phyloP scores from a whole-genome alignment of 1,284 basidiomycete genomes.

The Tilletia horrida region DNA sequence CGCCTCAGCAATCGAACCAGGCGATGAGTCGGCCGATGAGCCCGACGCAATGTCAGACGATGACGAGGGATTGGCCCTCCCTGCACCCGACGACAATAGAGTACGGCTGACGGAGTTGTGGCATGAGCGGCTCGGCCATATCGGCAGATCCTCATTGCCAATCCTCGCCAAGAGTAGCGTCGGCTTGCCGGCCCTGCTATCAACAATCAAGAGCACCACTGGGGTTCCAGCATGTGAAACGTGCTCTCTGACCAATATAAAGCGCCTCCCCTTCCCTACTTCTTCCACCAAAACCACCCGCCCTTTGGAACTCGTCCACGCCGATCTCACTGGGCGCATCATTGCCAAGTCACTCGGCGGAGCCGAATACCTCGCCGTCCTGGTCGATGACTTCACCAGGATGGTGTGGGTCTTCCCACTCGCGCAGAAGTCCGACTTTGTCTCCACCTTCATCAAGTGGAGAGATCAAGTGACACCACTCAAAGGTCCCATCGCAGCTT shows the following conservation, averaged over 20 bases:
- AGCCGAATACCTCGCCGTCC: conserved; percentile 9
- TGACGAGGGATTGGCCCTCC: neutral
- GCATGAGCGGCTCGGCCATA: conserved; percentile 12
- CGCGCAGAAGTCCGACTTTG: conserved; percentile 2
- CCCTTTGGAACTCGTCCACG: neutral
- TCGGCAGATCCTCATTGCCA: conserved; percentile 1
- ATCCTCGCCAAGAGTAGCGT: conserved; percentile 3
- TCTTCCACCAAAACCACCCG: conserved; percentile 1
- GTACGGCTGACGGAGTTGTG: conserved; percentile 1
- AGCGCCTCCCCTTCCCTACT: neutral
- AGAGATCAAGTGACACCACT: neutral
- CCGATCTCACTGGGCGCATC: conserved; percentile 5
- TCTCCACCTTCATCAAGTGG: conserved; percentile 1
- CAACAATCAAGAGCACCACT: neutral
- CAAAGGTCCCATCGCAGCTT: neutral
- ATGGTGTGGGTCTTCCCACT: conserved; percentile 1
- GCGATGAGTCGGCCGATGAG: conserved; percentile 2
- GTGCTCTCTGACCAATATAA: conserved; percentile 4
- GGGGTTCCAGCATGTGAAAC: neutral
- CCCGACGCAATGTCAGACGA: neutral
- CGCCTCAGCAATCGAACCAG: neutral
- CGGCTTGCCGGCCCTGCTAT: neutral
- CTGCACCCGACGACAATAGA: neutral
- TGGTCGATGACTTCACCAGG: conserved; percentile 7
- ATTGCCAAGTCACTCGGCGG: conserved; percentile 7